A percentile compares a stretch with the other conserved stretches of the same genome.
Evolutionary conservation across 2,329 filamentous ascomycete genomes (phyloP).

Genomic region (Elsinoe necatrix): DNA sequence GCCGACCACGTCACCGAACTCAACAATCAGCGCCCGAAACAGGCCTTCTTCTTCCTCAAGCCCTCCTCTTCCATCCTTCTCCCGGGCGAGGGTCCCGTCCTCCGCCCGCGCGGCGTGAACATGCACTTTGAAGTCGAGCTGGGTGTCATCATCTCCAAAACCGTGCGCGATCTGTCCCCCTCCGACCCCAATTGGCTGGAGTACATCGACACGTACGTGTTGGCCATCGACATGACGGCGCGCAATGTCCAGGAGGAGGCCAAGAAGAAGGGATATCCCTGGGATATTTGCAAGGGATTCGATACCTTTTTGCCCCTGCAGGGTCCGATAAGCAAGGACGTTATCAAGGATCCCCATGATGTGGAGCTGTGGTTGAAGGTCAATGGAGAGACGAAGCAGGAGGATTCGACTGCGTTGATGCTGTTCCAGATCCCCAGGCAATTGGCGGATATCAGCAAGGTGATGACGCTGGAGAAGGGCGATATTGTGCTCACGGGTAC

Average conservation of each 20-base stretch:
- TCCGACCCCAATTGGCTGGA: slow-evolving; percentile 71
- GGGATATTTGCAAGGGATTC: slow-evolving; percentile 95
- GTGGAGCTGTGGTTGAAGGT: slow-evolving; percentile 79
- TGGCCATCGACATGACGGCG: slow-evolving; percentile 95
- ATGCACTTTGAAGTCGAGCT: slow-evolving; percentile 95
- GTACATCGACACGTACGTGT: slow-evolving; percentile 76
- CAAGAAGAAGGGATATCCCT: slow-evolving; percentile 93
- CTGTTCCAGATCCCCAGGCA: slow-evolving; percentile 83
- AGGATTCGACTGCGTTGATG: slow-evolving; percentile 88
- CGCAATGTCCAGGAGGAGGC: slow-evolving; percentile 93
- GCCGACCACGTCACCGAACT: slow-evolving; percentile 93
- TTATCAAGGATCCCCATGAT: slow-evolving; percentile 79
- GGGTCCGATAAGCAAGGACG: slow-evolving; percentile 67
- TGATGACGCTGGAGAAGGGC: slow-evolving; percentile 87
- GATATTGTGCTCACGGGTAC: slow-evolving; percentile 96
- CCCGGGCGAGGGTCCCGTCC: slow-evolving; percentile 67
- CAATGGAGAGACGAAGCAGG: slow-evolving; percentile 69
- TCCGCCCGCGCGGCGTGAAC: slow-evolving; percentile 72
- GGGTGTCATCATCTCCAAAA: slow-evolving; percentile 78
- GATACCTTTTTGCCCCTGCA: slow-evolving; percentile 93
- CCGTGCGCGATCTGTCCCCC: slow-evolving; percentile 63
- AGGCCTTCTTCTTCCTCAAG: slow-evolving; percentile 99
- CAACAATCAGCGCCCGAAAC: slow-evolving; percentile 76
- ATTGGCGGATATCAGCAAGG: slow-evolving; percentile 81
- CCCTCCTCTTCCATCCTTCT: slow-evolving; percentile 77